Conservation (phyloP, 371 early-diverging fungal species). For the Apophysomyces ossiformis region DNA sequence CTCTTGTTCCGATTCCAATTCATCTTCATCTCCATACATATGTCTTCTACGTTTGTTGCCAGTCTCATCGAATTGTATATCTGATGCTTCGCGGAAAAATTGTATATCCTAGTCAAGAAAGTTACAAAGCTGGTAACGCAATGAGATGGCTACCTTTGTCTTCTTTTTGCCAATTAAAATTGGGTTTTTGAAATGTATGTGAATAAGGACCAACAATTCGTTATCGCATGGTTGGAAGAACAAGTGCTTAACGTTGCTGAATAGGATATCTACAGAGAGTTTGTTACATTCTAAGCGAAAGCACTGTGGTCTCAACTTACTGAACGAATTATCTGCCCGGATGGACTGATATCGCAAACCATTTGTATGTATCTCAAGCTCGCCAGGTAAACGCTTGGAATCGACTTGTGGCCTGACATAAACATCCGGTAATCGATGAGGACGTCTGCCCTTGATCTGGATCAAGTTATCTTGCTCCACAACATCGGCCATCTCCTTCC, state of each 20-base stretch:
- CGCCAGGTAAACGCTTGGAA: constrained; percentile 89
- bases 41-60: constrained; percentile 92
- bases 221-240: constrained; percentile 99
- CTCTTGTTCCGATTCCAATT: constrained; percentile 95
- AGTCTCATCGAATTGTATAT: constrained; percentile 96
- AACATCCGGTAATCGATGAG: constrained; percentile 84
- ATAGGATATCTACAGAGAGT: constrained; percentile 78
- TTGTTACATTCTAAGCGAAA: not conserved
- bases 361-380: constrained; percentile 94
- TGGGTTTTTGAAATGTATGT: constrained; percentile 96
- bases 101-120: constrained; percentile 85
- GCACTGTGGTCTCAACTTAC: constrained; percentile 36
- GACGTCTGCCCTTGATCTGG: constrained; percentile 80
- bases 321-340: constrained; percentile 82
- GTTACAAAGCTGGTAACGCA: not conserved
- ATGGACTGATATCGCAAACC: constrained; percentile 92
- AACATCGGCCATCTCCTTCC: constrained; percentile 94
- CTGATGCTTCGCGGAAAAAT: constrained; percentile 98
- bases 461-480: constrained; percentile 93
- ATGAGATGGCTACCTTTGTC: constrained; percentile 65
- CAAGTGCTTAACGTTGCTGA: constrained; percentile 97
- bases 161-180: constrained; percentile 98
- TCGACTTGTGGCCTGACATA: constrained; percentile 86
- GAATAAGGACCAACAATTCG: constrained; percentile 94
- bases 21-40: constrained; percentile 97